Base-by-base conservation (phyloP, 202 grass and related monocot species). In the Tripidium arundinaceum region DNA sequence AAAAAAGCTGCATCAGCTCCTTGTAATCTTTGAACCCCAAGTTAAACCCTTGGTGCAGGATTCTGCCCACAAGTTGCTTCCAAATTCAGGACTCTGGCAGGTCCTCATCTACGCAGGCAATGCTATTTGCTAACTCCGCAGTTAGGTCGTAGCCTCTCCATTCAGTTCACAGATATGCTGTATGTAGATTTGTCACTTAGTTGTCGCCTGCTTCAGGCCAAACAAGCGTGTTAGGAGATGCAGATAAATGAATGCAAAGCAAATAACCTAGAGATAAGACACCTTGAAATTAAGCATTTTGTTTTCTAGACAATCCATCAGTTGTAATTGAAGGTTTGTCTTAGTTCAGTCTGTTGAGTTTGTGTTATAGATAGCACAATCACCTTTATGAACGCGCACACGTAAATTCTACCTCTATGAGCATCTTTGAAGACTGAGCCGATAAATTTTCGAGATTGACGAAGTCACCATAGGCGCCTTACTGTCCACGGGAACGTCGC, bases 1-100 rank as follows among this genome's bases (percentile, higher is more conserved):
- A 57, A 83, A 83, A 89, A 83, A 79, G 61, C 74, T 16, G 79
- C 87, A 89, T 67, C 87, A 79, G 79, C 74, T 15, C 62, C 79
- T 52, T 74, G 62, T 63, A 36, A 86, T 74, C 81, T 52, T 52
- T 39, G 65, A 78, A 11, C 41, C 29, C 18, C 33, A 68, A 74
- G n/a, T 54, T 64, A 43, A 79, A 82, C 40, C 46, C 47, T 61
- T 36, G 25, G 15, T 40, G 4, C 33, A 19, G 19, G 52, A 68
- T 74, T 70, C 79, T 74, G 83, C 79, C 62, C 27, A 33, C 68
- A 69, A 43, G 25, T 39, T 36, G 24, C 64, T 69, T 74, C 57
- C 36, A 60, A 70, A 89, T 69, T 82, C 31, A 54, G 76, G 68
- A 74, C 12, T 74, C 68, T 6, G 42, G n/a, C 62, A 74, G 79